Percentiles rank a stretch among this genome's conserved stretches.
These are phyloP conservation scores for Colletotrichum tofieldiae DNA, from an alignment of 2,329 filamentous ascomycete species.

Conservation along the genomic window DNA sequence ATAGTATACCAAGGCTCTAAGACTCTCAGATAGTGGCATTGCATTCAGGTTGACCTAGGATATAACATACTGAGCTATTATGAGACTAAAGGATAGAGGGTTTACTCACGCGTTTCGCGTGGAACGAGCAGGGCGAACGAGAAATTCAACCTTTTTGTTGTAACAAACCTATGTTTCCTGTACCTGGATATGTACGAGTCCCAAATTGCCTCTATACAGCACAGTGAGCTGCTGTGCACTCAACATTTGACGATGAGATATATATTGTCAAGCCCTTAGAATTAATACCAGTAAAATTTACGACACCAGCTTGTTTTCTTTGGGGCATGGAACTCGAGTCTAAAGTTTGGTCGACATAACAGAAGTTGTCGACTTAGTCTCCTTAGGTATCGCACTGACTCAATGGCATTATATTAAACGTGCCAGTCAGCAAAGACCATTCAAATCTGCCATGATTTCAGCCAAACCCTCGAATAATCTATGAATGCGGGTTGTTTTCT, in stretches of 20 bases:
- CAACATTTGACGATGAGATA: neutral
- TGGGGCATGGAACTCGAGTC: too few species aligned
- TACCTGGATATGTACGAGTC: neutral
- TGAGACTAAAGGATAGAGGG: too few species aligned
- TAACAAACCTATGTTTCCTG: neutral
- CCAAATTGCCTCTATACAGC: too few species aligned
- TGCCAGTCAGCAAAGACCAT: neutral
- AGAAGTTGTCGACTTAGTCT: neutral
- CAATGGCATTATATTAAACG: neutral
- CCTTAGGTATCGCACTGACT: neutral
- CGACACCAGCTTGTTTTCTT: neutral
- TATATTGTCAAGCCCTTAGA: neutral
- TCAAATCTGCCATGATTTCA: neutral
- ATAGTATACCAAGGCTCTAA: neutral
- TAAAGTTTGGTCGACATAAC: neutral
- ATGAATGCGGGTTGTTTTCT: neutral
- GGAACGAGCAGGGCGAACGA: neutral
- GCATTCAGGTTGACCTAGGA: too few species aligned
- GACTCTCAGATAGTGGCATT: neutral
- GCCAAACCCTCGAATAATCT: neutral
- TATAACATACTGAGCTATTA: neutral
- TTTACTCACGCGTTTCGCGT: too few species aligned
- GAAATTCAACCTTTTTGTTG: neutral
- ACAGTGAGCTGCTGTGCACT: neutral
- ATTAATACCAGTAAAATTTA: too few species aligned